These are phyloP conservation scores for Tetrahymena elliotti DNA, from an alignment of 73 alveolate genomes.

Conservation along the genomic window DNA sequence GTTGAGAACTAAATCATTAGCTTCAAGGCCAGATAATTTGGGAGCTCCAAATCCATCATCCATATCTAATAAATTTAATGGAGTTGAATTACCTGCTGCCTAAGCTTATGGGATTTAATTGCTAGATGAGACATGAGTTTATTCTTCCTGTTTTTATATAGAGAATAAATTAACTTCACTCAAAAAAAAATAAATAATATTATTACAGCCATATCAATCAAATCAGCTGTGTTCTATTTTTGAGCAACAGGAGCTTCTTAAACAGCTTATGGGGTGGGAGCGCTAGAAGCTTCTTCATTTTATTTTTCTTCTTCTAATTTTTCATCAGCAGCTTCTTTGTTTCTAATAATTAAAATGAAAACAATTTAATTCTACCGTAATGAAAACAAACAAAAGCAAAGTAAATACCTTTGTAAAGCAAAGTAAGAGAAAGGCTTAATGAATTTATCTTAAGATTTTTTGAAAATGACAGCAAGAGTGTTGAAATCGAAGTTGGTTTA, in stretches of 20 bases:
- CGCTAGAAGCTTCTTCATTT: background rate
- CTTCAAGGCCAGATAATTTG: background rate
- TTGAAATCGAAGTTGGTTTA: constrained; percentile 18
- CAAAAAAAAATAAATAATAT: background rate
- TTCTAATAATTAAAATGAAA: background rate
- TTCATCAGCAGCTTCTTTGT: constrained; percentile 4
- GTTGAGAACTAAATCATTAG: constrained; percentile 2
- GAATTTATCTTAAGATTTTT: constrained; percentile 9
- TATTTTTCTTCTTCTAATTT: constrained; percentile 13
- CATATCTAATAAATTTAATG: background rate
- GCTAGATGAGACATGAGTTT: background rate
- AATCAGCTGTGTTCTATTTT: background rate
- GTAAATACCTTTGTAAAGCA: background rate
- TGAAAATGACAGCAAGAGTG: constrained; percentile 17
- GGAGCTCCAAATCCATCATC: background rate
- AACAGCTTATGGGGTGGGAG: background rate
- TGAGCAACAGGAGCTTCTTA: background rate
- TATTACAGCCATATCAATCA: background rate
- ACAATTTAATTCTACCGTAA: background rate
- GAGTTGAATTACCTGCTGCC: background rate
- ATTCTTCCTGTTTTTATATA: background rate
- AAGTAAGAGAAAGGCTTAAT: constrained; percentile 13
- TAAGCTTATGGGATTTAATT: background rate
- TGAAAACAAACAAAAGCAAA: background rate
- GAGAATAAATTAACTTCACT: background rate